Conservation (phyloP, 345 rosid genomes). For the Gossypium rotundifolium region DNA sequence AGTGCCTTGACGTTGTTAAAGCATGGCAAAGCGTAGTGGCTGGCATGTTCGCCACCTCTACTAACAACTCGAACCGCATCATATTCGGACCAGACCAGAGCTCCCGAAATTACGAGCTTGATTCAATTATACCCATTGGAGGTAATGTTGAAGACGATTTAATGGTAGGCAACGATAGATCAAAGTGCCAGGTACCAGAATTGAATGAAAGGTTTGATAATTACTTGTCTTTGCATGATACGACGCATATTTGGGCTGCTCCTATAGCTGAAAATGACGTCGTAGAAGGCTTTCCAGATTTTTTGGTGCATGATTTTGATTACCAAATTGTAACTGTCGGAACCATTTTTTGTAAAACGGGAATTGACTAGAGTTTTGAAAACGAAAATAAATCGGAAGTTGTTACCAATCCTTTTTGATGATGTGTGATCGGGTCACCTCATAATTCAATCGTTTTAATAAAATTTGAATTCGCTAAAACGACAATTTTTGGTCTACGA, state of each 20-base stretch:
- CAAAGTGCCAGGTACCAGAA: background rate
- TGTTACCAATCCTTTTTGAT: no score
- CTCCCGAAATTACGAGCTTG: background rate
- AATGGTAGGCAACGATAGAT: background rate
- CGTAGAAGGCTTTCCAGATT: background rate
- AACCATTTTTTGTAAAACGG: no score
- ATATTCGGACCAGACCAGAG: background rate
- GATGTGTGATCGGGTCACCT: no score
- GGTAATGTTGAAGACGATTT: background rate
- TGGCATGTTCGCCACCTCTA: constrained; percentile 19
- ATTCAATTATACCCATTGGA: background rate
- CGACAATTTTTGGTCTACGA: no score
- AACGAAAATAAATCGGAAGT: no score
- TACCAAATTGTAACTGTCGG: background rate
- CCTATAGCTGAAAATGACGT: background rate
- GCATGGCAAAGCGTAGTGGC: constrained; percentile 33
- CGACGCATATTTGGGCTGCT: background rate
- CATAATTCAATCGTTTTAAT: no score
- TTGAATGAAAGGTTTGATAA: background rate
- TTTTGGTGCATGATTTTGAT: background rate
- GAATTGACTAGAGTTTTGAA: no score
- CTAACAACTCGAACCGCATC: background rate
- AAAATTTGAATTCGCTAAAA: no score
- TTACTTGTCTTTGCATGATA: constrained; percentile 6
- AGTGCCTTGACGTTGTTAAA: constrained; percentile 40